Evolutionary conservation across 257 asterid species (phyloP), one percentile per base, ranked within the genome.

Genomic region (Ophiorrhiza pumila): DNA sequence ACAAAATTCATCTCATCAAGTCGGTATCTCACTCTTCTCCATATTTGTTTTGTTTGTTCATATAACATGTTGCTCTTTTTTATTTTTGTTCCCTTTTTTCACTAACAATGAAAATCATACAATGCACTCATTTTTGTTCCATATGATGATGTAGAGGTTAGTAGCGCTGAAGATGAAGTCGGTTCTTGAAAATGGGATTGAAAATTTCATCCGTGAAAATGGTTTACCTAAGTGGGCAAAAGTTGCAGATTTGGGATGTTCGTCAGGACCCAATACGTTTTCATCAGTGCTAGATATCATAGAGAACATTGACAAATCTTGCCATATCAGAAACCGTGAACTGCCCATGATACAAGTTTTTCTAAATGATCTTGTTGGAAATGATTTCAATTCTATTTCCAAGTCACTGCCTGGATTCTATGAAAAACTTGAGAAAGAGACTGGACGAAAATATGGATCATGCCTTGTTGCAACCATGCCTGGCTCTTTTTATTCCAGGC

Each of bases 191-290:
- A 32, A 68, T 29, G 57, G 59, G 39, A 68, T 68, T 29, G 47
- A 7, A 25, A 42, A 29, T 45, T n/a, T 68, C 11, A 45, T 12
- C 72, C 25, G 41, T 18, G 47, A 7, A 23, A 23, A n/a, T n/a
- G n/a, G 47, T 43, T 27, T 25, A 4, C 41, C 56, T 6, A 47
- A 68, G 29, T 18, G 60, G 25, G 25, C 47, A 27, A 68, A 17
- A 45, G 47, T 68, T 12, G 72, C 45, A 25, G 72, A 68, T 27
- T 46, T 68, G 60, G 72, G 72, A 10, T 68, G 72, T 47, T 68
- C 72, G 0, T 68, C 72, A 22, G 72, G 72, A 46, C 72, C 72
- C 45, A 68, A 68, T 59, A 68, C 72, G 3, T 27, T 68, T 15
- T 53, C 47, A 7, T 23, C 47, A 1, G n/a, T 34, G 3, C 35